These are phyloP conservation scores for Russula lepida DNA, from an alignment of 768 basidiomycete genomes.

Conservation along the genomic window DNA sequence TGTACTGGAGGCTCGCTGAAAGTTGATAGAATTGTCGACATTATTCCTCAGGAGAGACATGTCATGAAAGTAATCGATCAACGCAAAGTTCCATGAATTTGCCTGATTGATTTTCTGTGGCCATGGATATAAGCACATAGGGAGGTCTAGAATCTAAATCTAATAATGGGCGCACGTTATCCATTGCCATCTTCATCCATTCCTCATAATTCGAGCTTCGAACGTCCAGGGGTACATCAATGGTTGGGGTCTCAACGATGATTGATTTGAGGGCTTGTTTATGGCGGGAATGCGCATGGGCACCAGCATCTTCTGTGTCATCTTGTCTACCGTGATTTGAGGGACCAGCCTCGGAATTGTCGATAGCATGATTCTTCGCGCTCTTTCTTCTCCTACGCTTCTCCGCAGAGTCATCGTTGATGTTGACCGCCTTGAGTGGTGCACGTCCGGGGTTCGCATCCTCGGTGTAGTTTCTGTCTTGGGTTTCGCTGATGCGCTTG, in stretches of 20 bases:
- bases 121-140: slow-evolving; percentile 13
- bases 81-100: slow-evolving; percentile 96
- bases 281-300: slow-evolving; percentile 34
- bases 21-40: slow-evolving; percentile 94
- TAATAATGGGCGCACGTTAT: slow-evolving; percentile 54
- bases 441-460: slow-evolving; percentile 28
- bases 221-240: slow-evolving; percentile 67
- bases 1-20: slow-evolving; percentile 95
- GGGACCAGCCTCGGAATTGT: slow-evolving; percentile 49
- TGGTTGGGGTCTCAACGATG: slow-evolving; percentile 46
- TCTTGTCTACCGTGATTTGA: slow-evolving; percentile 38
- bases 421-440: slow-evolving; percentile 35
- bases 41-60: slow-evolving; percentile 93
- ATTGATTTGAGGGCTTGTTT: slow-evolving; percentile 50
- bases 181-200: slow-evolving; percentile 99
- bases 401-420: slow-evolving; percentile 84
- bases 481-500: slow-evolving; percentile 56
- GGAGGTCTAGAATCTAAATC: slow-evolving; percentile 7
- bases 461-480: slow-evolving; percentile 39
- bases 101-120: slow-evolving; percentile 95
- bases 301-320: slow-evolving; percentile 34
- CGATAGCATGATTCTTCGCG: slow-evolving; percentile 48
- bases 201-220: slow-evolving; percentile 94
- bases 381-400: slow-evolving; percentile 77
- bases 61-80: slow-evolving; percentile 99